phyloP scores from a whole-genome alignment of 129 eudicot species.

The Sambucus nigra region DNA sequence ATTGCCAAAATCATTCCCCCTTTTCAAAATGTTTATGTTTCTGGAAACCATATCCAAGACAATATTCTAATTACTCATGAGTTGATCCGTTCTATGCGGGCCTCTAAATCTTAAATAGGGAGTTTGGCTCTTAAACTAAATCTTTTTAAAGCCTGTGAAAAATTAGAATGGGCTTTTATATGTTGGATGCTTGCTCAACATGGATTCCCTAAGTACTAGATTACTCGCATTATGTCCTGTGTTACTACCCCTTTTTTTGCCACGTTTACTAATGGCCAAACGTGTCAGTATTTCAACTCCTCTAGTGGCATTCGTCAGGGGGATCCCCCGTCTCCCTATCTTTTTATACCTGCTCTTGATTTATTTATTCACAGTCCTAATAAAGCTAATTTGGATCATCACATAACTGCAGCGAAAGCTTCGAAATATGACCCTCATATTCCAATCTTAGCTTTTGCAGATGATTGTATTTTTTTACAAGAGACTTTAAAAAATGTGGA shows the following conservation, averaged over 20 bases:
- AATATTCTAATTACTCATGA: not conserved
- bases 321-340: not conserved
- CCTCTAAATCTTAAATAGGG: too few species aligned
- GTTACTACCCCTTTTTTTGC: not conserved
- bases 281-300: not conserved
- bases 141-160: not conserved
- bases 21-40: constrained; percentile 5
- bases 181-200: not conserved
- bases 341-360: too few species aligned
- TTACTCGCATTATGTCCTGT: too few species aligned
- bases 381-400: too few species aligned
- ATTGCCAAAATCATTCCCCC: not conserved
- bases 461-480: too few species aligned
- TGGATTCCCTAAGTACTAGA: too few species aligned
- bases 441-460: too few species aligned
- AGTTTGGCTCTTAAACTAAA: not conserved
- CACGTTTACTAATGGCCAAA: not conserved
- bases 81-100: not conserved
- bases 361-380: too few species aligned
- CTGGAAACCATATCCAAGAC: not conserved
- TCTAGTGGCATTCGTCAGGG: not conserved
- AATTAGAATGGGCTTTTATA: not conserved
- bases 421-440: too few species aligned
- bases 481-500: too few species aligned
- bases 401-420: too few species aligned